These are phyloP conservation scores for Zostera marina DNA, from an alignment of 116 monocot genomes.

Conservation along the genomic window DNA sequence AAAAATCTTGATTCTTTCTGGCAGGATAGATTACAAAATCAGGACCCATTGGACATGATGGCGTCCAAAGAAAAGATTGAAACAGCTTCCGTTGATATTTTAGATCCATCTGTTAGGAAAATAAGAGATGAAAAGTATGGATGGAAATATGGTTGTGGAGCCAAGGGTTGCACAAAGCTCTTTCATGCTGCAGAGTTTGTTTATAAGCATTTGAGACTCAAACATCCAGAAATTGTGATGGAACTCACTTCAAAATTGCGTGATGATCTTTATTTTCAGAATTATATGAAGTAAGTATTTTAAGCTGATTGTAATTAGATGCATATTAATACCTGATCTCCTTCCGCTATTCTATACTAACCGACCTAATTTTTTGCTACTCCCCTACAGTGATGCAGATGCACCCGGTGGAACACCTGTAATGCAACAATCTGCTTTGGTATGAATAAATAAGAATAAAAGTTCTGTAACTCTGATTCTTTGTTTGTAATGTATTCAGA, in stretches of 20 bases:
- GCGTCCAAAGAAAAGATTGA: slow-evolving; percentile 90
- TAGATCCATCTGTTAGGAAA: slow-evolving; percentile 88
- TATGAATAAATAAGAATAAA: slow-evolving; percentile 16
- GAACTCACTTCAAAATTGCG: slow-evolving; percentile 85
- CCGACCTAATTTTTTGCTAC: not conserved
- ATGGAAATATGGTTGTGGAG: slow-evolving; percentile 99
- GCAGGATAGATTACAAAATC: slow-evolving; percentile 65
- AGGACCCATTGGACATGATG: slow-evolving; percentile 74
- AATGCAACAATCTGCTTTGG: slow-evolving; percentile 68
- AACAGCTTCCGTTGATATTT: slow-evolving; percentile 53
- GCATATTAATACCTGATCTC: not conserved
- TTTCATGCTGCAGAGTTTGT: slow-evolving; percentile 99
- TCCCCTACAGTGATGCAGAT: slow-evolving; percentile 47
- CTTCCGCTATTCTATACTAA: not conserved
- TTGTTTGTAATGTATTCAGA: not conserved
- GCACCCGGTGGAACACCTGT: slow-evolving; percentile 95
- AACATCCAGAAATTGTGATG: slow-evolving; percentile 76
- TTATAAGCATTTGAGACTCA: slow-evolving; percentile 92
- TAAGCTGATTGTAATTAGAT: not conserved
- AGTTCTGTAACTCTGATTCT: not conserved
- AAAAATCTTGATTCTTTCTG: slow-evolving; percentile 84
- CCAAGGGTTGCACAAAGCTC: slow-evolving; percentile 97
- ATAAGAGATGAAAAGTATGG: slow-evolving; percentile 99
- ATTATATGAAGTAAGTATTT: slow-evolving; percentile 88
- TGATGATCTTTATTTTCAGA: slow-evolving; percentile 88